These are phyloP conservation scores for Boletus subparvulus DNA, from an alignment of 768 basidiomycete species.

Conservation along the genomic window DNA sequence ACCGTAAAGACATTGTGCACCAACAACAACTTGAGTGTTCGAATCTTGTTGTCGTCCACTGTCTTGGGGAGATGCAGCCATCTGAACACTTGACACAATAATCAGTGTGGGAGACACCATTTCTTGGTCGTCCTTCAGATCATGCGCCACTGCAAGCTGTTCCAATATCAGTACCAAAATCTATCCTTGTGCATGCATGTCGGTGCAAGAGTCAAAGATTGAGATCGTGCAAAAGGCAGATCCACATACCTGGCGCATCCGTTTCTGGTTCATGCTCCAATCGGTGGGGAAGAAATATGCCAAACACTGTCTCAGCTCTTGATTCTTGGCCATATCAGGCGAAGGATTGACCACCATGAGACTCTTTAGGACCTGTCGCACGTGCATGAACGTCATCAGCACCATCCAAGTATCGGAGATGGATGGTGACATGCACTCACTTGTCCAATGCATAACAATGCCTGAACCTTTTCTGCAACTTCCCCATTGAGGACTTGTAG, in stretches of 20 bases:
- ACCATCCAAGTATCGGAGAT: too few relatives aligned
- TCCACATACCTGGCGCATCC: slow-evolving; percentile 52
- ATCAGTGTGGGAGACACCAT: slow-evolving; percentile 75
- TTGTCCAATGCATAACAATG: slow-evolving; percentile 77
- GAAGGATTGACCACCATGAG: slow-evolving; percentile 68
- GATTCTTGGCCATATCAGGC: slow-evolving; percentile 77
- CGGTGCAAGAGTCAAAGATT: background rate
- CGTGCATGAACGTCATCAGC: too few relatives aligned
- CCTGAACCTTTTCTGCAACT: slow-evolving; percentile 64
- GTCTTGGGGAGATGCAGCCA: slow-evolving; percentile 67
- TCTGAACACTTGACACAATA: slow-evolving; percentile 63
- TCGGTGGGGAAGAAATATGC: slow-evolving; percentile 85
- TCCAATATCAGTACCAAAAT: slow-evolving; percentile 71
- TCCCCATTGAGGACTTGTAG: slow-evolving; percentile 51
- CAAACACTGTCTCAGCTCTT: slow-evolving; percentile 81
- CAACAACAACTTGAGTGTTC: slow-evolving; percentile 59
- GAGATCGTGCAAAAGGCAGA: background rate
- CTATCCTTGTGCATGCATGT: too few relatives aligned
- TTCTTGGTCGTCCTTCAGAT: slow-evolving; percentile 68
- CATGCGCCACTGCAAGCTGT: slow-evolving; percentile 54
- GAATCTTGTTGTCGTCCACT: slow-evolving; percentile 68
- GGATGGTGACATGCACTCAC: slow-evolving; percentile 48
- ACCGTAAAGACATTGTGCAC: slow-evolving; percentile 41
- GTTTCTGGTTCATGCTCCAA: slow-evolving; percentile 66
- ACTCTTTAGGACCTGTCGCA: slow-evolving; percentile 46